Evolutionary conservation across 2,329 filamentous ascomycete species (phyloP), one percentile per base, ranked within the genome.

Genomic region (Colletotrichum abscissum): DNA sequence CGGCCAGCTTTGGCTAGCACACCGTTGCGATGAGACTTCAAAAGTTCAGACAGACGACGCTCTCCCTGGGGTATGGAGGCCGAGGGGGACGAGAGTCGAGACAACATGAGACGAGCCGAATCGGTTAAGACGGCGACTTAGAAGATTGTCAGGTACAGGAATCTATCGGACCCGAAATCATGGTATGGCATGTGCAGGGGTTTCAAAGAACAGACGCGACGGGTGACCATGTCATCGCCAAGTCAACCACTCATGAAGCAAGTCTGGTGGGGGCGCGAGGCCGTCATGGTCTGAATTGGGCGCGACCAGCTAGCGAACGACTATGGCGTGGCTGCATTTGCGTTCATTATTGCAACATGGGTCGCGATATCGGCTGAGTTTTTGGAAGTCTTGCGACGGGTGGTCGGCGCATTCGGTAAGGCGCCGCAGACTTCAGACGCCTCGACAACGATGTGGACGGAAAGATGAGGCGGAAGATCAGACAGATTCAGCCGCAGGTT

Each of bases 401-500:
- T 26, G 26, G 46, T 33, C 54, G 28, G 54, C 30, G n/a, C 42
- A 35, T 24, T 56, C 55, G 42, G 58, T 22, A 35, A 14, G 35
- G 46, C 56, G n/a, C 54, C 28, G 46, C 54, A 14, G n/a, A 59
- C 42, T 49, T 57, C 66, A 60, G 67, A 42, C 60, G 46, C 28
- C 22, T 11, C 42, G 42, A 30, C 46, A 35, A 26, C 55, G 35
- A 56, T 54, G 67, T 49, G 33, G 30, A 65, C 11, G 49, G 60
- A 56, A 63, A 63, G 57, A 63, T 63, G 68, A 74, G 69, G 63
- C 63, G 63, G 72, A 72, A 72, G 68, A 74, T 74, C 72, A 74
- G 57, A 74, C 72, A 74, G 19, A 72, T n/a, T 22, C 57, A 68
- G 72, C 72, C 68, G 63, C 72, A 72, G 63, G 24, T 70, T 66